Base-by-base conservation (phyloP, 2,329 filamentous ascomycete species). In the Cytospora piceicola region DNA sequence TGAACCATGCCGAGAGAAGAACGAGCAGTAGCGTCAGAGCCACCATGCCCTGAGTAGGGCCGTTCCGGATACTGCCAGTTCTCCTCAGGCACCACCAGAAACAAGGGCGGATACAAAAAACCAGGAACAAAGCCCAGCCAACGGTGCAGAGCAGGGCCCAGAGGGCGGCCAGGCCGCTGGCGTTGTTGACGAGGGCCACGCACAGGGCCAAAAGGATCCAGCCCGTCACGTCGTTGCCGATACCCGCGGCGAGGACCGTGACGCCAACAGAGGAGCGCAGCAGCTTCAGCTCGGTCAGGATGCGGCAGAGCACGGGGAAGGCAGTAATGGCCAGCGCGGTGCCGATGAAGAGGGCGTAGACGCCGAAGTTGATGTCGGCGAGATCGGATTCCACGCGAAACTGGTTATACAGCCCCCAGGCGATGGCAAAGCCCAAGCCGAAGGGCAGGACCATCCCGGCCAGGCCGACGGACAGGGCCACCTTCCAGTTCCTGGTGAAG, bases 181-280 rank as follows among this genome's bases (percentile, higher is more conserved):
- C 88, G 34, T 94, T 93, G 74, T 98, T 98, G 72, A 97, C 94
- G 30, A 98, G 84, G 0, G 94, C 92, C 39, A 98, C 94, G 71
- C 94, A 97, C 32, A 98, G 88, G 0, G 94, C 94, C 29, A 98
- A 88, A 20, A 98, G 82, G 70, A 97, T 90, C 94, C 94, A 98
- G 65, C 92, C 92, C 4, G 90, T 87, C 20, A 95, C 93, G 73
- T 98, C 94, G 75, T 98, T 97, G 1, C 92, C 93, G 17, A 97
- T 93, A 60, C 94, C 94, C 7, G 94, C 94, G 3, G 94, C 93
- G 11, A 97, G 83, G 1, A 94, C 91, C 46, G 96, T 96, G 42
- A 97, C 87, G 73, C 94, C 94, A 6, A 97, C 94, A 0, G 90
- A 86, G 2, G 93, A 95, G 63, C 85, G 81, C 5, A 98, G 87